Percentiles rank a stretch among this genome's conserved stretches.
These are phyloP conservation scores for Glomus cerebriforme DNA, from an alignment of 192 early-diverging fungal genomes.

Conservation along the genomic window DNA sequence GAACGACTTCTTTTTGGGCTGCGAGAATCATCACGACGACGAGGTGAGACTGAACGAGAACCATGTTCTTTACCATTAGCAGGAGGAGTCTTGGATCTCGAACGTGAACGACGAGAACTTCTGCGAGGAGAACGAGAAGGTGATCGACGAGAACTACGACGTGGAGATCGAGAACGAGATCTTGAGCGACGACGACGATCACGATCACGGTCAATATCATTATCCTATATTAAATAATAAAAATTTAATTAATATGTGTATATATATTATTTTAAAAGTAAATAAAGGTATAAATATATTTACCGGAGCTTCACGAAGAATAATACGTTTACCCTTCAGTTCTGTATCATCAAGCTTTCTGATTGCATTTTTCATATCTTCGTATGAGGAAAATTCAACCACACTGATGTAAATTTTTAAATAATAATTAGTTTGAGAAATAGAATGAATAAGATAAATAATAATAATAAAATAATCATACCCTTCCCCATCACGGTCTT, in stretches of 20 bases:
- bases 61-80: constrained; percentile 21
- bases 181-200: constrained; percentile 55
- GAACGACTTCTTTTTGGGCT: constrained; percentile 32
- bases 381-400: constrained; percentile 83
- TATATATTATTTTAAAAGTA: neutral
- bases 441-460: neutral
- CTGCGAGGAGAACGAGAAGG: constrained; percentile 37
- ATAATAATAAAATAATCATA: constrained; percentile 40
- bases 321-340: constrained; percentile 66
- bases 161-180: constrained; percentile 55
- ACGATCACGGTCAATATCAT: constrained; percentile 43
- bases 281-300: constrained; percentile 1
- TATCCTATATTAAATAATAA: constrained; percentile 25
- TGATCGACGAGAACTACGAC: constrained; percentile 39
- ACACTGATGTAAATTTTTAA: constrained; percentile 53
- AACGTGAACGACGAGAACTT: constrained; percentile 47
- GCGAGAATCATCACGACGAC: constrained; percentile 24
- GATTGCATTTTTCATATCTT: constrained; percentile 84
- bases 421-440: neutral
- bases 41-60: constrained; percentile 19
- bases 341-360: constrained; percentile 79
- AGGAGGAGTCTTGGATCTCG: constrained; percentile 12
- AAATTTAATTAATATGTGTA: constrained; percentile 1
- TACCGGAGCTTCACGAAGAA: constrained; percentile 55
- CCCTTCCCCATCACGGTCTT: constrained; percentile 81